Conservation (phyloP, 2,329 filamentous ascomycete genomes). For the Hypoxylon sp. region DNA sequence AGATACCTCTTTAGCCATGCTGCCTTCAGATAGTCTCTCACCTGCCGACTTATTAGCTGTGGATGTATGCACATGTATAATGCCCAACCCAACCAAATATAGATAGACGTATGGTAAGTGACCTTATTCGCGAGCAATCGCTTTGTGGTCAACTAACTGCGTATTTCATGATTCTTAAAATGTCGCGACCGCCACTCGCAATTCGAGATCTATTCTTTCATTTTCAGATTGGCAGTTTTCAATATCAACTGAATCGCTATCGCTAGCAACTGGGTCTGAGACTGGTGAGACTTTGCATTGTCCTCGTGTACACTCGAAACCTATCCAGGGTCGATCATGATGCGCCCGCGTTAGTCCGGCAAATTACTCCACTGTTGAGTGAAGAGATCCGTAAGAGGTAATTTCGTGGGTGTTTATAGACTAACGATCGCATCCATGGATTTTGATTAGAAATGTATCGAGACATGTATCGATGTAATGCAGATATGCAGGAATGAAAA, state of each 20-base stretch:
- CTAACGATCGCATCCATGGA: constrained; percentile 2
- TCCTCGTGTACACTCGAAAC: constrained; percentile 42
- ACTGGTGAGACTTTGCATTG: constrained; percentile 43
- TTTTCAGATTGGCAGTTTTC: constrained; percentile 20
- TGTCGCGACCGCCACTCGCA: constrained; percentile 18
- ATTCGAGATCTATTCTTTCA: constrained; percentile 25
- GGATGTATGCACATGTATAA: constrained; percentile 19
- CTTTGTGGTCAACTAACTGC: constrained; percentile 3
- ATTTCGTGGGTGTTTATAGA: constrained; percentile 22
- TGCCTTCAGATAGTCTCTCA: constrained; percentile 35
- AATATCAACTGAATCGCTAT: constrained; percentile 25
- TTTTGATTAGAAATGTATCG: constrained; percentile 14
- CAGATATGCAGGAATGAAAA: constrained; percentile 16
- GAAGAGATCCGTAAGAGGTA: constrained; percentile 39
- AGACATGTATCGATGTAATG: constrained; percentile 2
- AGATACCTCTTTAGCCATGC: constrained; percentile 30
- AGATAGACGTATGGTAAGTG: constrained; percentile 6
- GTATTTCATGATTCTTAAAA: constrained; percentile 21
- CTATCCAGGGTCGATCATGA: constrained; percentile 40
- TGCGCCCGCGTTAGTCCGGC: constrained; percentile 38
- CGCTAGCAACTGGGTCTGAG: constrained; percentile 27
- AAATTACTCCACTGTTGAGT: constrained; percentile 29
- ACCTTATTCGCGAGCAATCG: constrained; percentile 19
- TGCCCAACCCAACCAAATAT: constrained; percentile 14
- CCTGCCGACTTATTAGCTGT: constrained; percentile 32